phyloP scores from a whole-genome alignment of 2,329 filamentous ascomycete genomes.

The Aspergillus cejpii region DNA sequence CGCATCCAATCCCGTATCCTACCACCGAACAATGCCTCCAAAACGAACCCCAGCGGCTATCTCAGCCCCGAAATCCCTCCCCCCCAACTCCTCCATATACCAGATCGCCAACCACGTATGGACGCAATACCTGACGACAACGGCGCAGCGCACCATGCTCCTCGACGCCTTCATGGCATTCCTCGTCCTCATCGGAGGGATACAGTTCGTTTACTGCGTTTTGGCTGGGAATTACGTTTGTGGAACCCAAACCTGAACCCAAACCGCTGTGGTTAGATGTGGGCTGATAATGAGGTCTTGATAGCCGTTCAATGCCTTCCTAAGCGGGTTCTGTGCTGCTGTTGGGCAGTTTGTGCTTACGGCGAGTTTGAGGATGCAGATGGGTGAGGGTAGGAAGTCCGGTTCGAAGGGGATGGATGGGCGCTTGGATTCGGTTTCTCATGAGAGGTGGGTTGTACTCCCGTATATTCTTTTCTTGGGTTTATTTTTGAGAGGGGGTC shows the following conservation, averaged over 20 bases:
- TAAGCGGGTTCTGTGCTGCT: slow-evolving; percentile 87
- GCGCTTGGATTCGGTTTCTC: slow-evolving; percentile 25
- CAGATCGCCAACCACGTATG: slow-evolving; percentile 65
- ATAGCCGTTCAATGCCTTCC: slow-evolving; percentile 97
- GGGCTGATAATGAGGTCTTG: slow-evolving; percentile 1
- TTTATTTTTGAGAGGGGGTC: background rate
- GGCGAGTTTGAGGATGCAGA: slow-evolving; percentile 84
- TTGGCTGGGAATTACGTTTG: slow-evolving; percentile 90
- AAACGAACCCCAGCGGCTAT: slow-evolving; percentile 23
- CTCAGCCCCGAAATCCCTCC: slow-evolving; percentile 29
- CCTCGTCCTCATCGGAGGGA: slow-evolving; percentile 71
- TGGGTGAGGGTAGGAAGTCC: slow-evolving; percentile 59
- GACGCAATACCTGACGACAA: slow-evolving; percentile 70
- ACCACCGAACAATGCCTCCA: slow-evolving; percentile 10
- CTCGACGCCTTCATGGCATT: slow-evolving; percentile 88
- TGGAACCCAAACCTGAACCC: too few relatives aligned
- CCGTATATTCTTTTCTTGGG: background rate
- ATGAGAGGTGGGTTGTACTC: slow-evolving; percentile 36
- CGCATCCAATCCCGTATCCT: background rate
- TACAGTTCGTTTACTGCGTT: slow-evolving; percentile 92
- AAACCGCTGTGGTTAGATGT: too few relatives aligned
- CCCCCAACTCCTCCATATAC: slow-evolving; percentile 36
- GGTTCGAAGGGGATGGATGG: slow-evolving; percentile 27
- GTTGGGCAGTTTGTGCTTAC: slow-evolving; percentile 98
- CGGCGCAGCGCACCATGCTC: slow-evolving; percentile 84